Evolutionary conservation across 257 asterid species (phyloP), one percentile per base, ranked within the genome.

Genomic region (Catharanthus roseus): DNA sequence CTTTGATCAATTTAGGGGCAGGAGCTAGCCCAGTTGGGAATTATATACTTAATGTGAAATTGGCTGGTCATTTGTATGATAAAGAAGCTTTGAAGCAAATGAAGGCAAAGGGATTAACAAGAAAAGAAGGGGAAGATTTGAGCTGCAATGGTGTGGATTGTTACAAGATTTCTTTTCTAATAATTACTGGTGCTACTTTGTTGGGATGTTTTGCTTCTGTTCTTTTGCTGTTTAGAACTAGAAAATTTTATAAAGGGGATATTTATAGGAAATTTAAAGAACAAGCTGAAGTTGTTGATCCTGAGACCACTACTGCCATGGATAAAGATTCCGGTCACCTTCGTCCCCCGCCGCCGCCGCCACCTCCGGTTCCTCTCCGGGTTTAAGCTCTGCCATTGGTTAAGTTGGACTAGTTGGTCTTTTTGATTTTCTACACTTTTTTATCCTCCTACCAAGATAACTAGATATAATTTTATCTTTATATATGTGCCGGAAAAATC

Each of bases 221-320:
- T 24, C 34, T 80, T 61, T 73, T 85, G 69, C 80, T 78, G 31
- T 5, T 79, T 29, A 78, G 89, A 38, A 86, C 89, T 16, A 80
- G 82, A 69, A 71, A 75, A 16, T 82, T 84, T 53, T 86, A 86
- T 55, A 65, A 67, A 34, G 80, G 82, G 1, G 88, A 86, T 57
- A 77, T 81, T 53, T 83, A 79, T 42, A 81, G 65, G 73, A 88
- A 80, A 75, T 80, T 85, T 60, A 75, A 80, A 68, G 85, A 78
- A 36, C 75, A 82, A 71, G 72, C 71, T 36, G 72, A 55, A 8
- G 56, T 63, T 31, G 74, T 47, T 55, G 82, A 61, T 7, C 24
- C 65, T 55, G 61, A 38, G 8, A n/a, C 7, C 3, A 38, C 26
- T 50, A 65, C 18, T 21, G 11, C 58, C 39, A 29, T 24, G n/a